Conservation (phyloP, 768 basidiomycete genomes). For the Leccinum arenicola region DNA sequence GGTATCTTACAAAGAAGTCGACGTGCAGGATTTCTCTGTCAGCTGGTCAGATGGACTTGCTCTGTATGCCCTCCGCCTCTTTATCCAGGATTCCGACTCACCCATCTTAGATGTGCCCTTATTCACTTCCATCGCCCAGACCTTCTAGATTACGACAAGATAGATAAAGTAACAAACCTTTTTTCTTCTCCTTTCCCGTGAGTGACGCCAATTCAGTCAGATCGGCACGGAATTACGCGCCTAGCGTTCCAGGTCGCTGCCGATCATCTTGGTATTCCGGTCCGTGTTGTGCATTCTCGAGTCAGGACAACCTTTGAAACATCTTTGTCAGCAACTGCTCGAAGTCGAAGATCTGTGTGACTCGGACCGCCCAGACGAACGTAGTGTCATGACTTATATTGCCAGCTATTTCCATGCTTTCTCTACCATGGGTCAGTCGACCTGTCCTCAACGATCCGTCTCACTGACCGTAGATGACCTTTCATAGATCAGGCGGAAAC, state of each 20-base stretch:
- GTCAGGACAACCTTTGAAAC: slow-evolving; percentile 1
- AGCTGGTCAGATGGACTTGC: slow-evolving; percentile 97
- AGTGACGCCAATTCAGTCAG: slow-evolving; percentile 44
- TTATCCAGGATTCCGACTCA: slow-evolving; percentile 8
- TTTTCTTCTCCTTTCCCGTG: background rate
- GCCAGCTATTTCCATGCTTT: slow-evolving; percentile 98
- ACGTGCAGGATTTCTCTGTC: slow-evolving; percentile 89
- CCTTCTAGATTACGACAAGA: slow-evolving; percentile 80
- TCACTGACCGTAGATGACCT: background rate
- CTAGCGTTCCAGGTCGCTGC: slow-evolving; percentile 88
- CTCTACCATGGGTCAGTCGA: slow-evolving; percentile 82
- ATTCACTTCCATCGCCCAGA: slow-evolving; percentile 98
- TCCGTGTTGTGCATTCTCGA: slow-evolving; percentile 37
- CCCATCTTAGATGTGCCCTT: slow-evolving; percentile 77
- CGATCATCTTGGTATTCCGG: slow-evolving; percentile 87
- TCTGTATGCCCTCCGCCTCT: slow-evolving; percentile 52
- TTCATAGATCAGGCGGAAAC: slow-evolving; percentile 88
- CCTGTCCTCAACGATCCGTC: background rate
- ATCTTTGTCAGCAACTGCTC: slow-evolving; percentile 69
- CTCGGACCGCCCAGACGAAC: slow-evolving; percentile 85
- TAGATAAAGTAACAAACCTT: slow-evolving; percentile 66
- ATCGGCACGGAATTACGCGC: slow-evolving; percentile 79
- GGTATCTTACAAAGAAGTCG: slow-evolving; percentile 82
- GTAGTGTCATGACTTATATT: slow-evolving; percentile 97
- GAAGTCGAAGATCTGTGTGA: slow-evolving; percentile 97